These are phyloP conservation scores for Scenedesmus sp. DNA, from an alignment of 163 green algal species.

Conservation along the genomic window DNA sequence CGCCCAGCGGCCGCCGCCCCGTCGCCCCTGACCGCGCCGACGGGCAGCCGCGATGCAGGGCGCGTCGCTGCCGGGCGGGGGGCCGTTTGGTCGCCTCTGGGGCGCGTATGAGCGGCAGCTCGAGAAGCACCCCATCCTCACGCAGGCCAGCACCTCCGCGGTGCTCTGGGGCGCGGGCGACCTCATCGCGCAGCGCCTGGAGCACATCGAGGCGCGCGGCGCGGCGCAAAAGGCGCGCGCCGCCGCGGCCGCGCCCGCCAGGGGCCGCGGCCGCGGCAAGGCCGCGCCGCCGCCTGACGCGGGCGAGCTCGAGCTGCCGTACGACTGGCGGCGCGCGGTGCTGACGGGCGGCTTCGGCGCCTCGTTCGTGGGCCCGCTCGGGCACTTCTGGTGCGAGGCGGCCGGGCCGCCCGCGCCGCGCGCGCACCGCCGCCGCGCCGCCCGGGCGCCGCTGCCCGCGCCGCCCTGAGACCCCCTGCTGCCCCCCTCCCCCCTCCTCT, in stretches of 20 bases:
- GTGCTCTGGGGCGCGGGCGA: slow-evolving; percentile 66
- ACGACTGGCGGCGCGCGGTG: slow-evolving; percentile 43
- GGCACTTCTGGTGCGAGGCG: slow-evolving; percentile 63
- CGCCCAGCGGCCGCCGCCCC: no score
- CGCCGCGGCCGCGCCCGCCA: background rate
- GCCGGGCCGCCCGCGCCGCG: no score
- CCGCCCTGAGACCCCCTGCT: slow-evolving; percentile 13
- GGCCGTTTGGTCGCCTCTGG: no score
- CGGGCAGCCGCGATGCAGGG: no score
- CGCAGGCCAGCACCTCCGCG: slow-evolving; percentile 58
- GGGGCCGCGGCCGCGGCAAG: no score
- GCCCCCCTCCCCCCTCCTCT: no score
- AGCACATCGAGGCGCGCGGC: slow-evolving; percentile 25
- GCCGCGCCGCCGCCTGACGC: background rate
- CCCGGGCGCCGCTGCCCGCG: no score
- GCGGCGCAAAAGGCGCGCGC: no score
- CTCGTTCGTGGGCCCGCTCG: slow-evolving; percentile 55
- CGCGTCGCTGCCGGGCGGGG: no score
- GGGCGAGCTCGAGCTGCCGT: background rate
- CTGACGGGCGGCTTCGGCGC: slow-evolving; percentile 56
- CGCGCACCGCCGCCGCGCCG: no score
- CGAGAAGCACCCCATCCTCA: slow-evolving; percentile 50
- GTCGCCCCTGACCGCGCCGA: no score
- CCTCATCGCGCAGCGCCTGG: slow-evolving; percentile 60
- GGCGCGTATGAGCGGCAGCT: slow-evolving; percentile 56